A percentile compares a stretch with the other conserved stretches of the same genome.
phyloP scores from a whole-genome alignment of 2,329 filamentous ascomycete genomes.

The Cercospora janseana region DNA sequence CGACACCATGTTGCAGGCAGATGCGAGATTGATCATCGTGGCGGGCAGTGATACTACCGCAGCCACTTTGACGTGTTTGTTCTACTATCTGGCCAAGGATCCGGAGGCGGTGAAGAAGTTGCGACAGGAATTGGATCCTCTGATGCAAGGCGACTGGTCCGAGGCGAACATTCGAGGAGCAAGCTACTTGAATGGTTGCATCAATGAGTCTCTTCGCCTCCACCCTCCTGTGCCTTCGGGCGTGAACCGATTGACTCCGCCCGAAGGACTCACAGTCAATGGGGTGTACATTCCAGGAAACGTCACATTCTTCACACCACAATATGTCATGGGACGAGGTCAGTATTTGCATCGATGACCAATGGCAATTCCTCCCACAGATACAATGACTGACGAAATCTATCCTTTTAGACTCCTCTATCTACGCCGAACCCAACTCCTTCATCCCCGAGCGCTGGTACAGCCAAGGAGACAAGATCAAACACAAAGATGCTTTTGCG shows the following conservation, averaged over 20 bases:
- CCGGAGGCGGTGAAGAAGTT: constrained; percentile 35
- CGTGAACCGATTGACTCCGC: constrained; percentile 40
- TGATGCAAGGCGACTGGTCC: constrained; percentile 30
- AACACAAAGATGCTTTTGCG: constrained; percentile 40
- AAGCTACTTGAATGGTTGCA: constrained; percentile 37
- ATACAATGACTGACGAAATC: not conserved
- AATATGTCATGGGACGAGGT: constrained; percentile 33
- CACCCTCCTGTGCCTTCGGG: constrained; percentile 43
- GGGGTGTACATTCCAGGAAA: constrained; percentile 39
- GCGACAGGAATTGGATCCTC: constrained; percentile 37
- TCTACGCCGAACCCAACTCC: constrained; percentile 33
- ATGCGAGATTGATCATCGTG: constrained; percentile 39
- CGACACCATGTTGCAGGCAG: constrained; percentile 35
- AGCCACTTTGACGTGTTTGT: constrained; percentile 42
- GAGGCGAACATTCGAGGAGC: constrained; percentile 30
- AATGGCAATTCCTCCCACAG: not conserved
- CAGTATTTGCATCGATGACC: constrained; percentile 1
- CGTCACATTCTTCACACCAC: constrained; percentile 30
- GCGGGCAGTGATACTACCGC: constrained; percentile 48
- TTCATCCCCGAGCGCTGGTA: constrained; percentile 43
- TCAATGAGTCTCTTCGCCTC: constrained; percentile 47
- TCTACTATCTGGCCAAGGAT: constrained; percentile 42
- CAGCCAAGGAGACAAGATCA: constrained; percentile 37
- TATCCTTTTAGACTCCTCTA: constrained; percentile 24
- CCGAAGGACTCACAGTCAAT: constrained; percentile 43